phyloP scores from a whole-genome alignment of 352 stramenopile species.

The Aphanomyces stellatus region DNA sequence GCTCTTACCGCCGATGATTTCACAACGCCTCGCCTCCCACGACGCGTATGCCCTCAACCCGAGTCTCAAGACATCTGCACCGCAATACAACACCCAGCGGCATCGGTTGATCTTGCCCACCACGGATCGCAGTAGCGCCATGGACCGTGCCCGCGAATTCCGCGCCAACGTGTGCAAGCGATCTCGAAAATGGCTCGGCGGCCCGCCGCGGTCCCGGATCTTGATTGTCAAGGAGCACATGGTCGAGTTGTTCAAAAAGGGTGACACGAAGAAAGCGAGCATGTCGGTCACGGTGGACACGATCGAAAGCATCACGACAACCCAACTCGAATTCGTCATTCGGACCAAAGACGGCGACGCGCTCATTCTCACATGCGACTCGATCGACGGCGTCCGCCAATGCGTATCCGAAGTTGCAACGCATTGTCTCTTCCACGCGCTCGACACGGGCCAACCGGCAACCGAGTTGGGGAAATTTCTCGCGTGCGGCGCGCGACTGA shows the following conservation, averaged over 20 bases:
- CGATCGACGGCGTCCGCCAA: not conserved
- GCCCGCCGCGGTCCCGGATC: conserved; percentile 10
- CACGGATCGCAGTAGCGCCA: not conserved
- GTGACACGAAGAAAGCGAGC: conserved; percentile 14
- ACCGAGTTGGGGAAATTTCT: conserved; percentile 38
- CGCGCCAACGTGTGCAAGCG: conserved; percentile 15
- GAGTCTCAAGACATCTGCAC: not conserved
- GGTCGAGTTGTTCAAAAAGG: conserved; percentile 19
- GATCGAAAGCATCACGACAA: conserved; percentile 1
- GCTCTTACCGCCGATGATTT: conserved; percentile 14
- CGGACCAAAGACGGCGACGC: not conserved
- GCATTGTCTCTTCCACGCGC: conserved; percentile 42
- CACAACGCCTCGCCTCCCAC: conserved; percentile 5
- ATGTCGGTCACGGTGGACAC: not conserved
- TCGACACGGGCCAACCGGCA: conserved; percentile 28
- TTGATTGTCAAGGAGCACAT: conserved; percentile 12
- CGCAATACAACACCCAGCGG: not conserved
- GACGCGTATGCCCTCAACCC: conserved; percentile 7
- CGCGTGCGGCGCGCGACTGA: conserved; percentile 39
- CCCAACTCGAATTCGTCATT: not conserved
- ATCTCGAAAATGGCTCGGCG: conserved; percentile 15
- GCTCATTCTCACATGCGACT: conserved; percentile 11
- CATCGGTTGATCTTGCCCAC: not conserved
- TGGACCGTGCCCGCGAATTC: conserved; percentile 7
- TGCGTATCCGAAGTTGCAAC: conserved; percentile 39